Conservation (phyloP, 441 rosid species). For the Gossypium lobatum region DNA sequence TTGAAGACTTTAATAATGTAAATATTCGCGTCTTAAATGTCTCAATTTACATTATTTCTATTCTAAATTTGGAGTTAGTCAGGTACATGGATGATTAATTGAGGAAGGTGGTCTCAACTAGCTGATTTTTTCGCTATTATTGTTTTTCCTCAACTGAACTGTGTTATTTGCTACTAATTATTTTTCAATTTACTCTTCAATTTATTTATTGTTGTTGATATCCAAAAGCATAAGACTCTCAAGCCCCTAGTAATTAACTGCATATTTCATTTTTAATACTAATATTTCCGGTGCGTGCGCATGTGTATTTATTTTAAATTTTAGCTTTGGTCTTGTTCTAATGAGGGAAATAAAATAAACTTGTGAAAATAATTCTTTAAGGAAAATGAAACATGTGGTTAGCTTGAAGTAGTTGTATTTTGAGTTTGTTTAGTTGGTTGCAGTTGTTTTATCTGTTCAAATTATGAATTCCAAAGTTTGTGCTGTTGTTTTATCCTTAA, state of each 20-base stretch:
- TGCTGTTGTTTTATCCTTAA: background rate
- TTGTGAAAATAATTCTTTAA: background rate
- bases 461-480: background rate
- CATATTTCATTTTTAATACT: background rate
- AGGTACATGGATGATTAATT: background rate
- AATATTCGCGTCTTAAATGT: background rate
- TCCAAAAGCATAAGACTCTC: background rate
- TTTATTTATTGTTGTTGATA: background rate
- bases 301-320: background rate
- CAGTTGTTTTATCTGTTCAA: background rate
- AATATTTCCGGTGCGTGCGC: background rate
- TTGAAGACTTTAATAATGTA: background rate
- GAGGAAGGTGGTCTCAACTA: background rate
- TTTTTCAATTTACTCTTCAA: background rate
- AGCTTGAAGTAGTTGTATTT: background rate
- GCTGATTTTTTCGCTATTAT: background rate
- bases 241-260: background rate
- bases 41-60: background rate
- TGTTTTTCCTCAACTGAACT: background rate
- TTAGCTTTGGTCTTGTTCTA: background rate
- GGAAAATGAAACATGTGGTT: background rate
- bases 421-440: slow-evolving; percentile 1
- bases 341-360: background rate
- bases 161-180: background rate
- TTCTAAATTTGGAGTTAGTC: background rate